phyloP scores from a whole-genome alignment of 139 green algal genomes.

The Micromonas commoda region DNA sequence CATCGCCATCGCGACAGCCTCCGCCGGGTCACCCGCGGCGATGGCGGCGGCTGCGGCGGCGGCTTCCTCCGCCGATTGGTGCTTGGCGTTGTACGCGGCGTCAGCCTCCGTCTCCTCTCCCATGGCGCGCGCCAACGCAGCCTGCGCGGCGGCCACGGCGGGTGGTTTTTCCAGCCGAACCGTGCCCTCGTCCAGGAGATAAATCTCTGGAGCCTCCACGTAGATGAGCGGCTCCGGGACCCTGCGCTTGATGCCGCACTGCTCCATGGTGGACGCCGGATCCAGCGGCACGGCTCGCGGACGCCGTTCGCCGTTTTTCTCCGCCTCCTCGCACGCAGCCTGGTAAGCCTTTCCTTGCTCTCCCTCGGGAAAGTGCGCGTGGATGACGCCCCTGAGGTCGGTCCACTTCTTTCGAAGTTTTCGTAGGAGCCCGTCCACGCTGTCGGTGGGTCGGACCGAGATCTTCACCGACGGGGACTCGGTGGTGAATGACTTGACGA shows the following conservation, averaged over 20 bases:
- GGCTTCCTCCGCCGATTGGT: too few relatives aligned
- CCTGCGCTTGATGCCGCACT: neutral
- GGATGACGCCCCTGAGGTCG: neutral
- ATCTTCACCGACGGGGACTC: neutral
- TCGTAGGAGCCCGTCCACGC: neutral
- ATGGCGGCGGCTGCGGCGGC: neutral
- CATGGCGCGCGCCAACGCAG: too few relatives aligned
- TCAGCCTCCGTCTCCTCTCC: too few relatives aligned
- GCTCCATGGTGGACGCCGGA: neutral
- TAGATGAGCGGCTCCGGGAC: slow-evolving; percentile 1
- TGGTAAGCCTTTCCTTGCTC: too few relatives aligned
- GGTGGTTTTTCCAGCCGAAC: neutral
- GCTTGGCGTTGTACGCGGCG: too few relatives aligned
- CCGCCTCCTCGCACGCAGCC: too few relatives aligned
- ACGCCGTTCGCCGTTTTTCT: too few relatives aligned
- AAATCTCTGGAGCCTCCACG: neutral
- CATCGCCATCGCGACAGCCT: neutral
- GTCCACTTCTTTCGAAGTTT: slow-evolving; percentile 8
- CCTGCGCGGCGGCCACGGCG: neutral
- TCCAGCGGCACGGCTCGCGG: neutral
- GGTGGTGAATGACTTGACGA: slow-evolving; percentile 4
- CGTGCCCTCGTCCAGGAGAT: neutral
- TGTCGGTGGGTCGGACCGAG: neutral
- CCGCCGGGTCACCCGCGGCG: neutral
- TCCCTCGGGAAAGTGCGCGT: neutral